These are phyloP conservation scores for Tricholoma sp. DNA, from an alignment of 768 basidiomycete species.

Conservation along the genomic window DNA sequence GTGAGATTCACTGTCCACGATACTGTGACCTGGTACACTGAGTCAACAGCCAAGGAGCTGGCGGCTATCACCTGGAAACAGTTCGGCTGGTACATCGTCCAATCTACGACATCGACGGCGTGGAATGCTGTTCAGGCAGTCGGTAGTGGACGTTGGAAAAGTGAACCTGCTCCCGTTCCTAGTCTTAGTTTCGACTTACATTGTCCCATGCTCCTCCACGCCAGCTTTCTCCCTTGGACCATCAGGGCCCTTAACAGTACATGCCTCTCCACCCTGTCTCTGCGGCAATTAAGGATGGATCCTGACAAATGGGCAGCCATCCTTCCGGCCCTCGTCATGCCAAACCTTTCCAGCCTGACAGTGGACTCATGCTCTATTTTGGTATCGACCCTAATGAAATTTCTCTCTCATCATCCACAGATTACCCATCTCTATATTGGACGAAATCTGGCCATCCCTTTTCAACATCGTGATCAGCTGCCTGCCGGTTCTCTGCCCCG, in stretches of 20 bases:
- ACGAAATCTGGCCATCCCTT: conserved; percentile 2
- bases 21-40: background rate
- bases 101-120: background rate
- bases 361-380: conserved; percentile 12
- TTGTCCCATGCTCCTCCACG: conserved; percentile 18
- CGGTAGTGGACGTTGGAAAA: background rate
- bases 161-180: background rate
- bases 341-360: conserved; percentile 16
- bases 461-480: background rate
- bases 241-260: conserved; percentile 17
- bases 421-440: conserved; percentile 8
- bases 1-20: background rate
- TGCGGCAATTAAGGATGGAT: conserved; percentile 15
- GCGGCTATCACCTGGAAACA: background rate
- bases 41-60: background rate
- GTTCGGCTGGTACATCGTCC: background rate
- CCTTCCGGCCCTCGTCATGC: conserved; percentile 17
- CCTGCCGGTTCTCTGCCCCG: background rate
- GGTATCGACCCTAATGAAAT: background rate
- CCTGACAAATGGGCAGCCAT: conserved; percentile 14
- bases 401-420: conserved; percentile 8
- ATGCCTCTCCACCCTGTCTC: conserved; percentile 17
- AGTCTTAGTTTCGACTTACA: conserved; percentile 15
- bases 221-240: conserved; percentile 17
- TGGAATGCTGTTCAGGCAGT: background rate